phyloP scores from a whole-genome alignment of 371 early-diverging fungal species.

The Zychaea mexicana region DNA sequence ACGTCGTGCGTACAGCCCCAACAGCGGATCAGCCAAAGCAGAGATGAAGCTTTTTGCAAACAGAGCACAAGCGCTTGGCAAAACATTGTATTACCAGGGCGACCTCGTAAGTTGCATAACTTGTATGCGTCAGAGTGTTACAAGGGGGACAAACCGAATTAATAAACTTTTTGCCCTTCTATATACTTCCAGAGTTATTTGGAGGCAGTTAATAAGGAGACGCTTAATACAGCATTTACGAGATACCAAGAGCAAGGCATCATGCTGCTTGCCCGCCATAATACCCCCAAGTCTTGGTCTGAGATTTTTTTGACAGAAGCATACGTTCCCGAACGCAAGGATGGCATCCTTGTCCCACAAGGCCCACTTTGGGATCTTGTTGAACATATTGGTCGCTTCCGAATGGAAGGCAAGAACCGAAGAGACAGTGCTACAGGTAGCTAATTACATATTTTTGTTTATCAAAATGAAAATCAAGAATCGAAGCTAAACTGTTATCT shows the following conservation, averaged over 20 bases:
- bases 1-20: slow-evolving; percentile 10
- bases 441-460: background rate
- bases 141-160: slow-evolving; percentile 26
- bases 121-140: background rate
- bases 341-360: slow-evolving; percentile 57
- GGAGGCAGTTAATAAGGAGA: slow-evolving; percentile 88
- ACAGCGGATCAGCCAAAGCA: slow-evolving; percentile 56
- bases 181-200: slow-evolving; percentile 65
- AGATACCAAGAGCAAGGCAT: slow-evolving; percentile 73
- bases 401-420: slow-evolving; percentile 54
- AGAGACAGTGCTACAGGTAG: slow-evolving; percentile 83
- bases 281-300: slow-evolving; percentile 47
- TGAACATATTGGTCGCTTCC: slow-evolving; percentile 46
- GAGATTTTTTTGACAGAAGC: slow-evolving; percentile 57
- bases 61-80: slow-evolving; percentile 77
- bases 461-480: background rate
- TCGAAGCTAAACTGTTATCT: no score
- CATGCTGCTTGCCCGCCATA: slow-evolving; percentile 54
- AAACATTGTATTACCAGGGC: slow-evolving; percentile 51
- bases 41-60: slow-evolving; percentile 72
- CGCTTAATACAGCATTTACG: slow-evolving; percentile 75
- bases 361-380: slow-evolving; percentile 82
- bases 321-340: slow-evolving; percentile 57
- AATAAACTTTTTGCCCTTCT: background rate
- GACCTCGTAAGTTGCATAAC: slow-evolving; percentile 16